Base-by-base conservation (phyloP, 1,284 basidiomycete species). In the Pseudozyma tsukubaensis region DNA sequence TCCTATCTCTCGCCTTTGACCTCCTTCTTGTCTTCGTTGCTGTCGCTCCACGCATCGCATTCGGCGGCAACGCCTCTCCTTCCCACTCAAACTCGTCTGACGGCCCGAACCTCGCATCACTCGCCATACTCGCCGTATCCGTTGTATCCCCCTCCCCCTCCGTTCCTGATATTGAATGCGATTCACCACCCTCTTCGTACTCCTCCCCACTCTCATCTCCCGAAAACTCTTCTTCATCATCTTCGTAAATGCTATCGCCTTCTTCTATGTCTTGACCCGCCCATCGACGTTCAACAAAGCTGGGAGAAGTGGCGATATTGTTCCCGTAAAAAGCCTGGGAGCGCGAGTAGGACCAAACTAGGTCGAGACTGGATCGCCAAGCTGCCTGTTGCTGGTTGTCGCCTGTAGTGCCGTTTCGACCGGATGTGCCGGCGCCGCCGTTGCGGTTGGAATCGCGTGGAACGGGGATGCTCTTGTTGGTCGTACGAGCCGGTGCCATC, bases 321-420 rank as follows among this genome's bases (percentile, higher is more conserved):
- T 84, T 80, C 36, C 81, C 81, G 56, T 82, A 84, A 60, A 82
- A 84, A 3, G 82, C 82, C 56, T 84, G 82, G 1, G 82, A 84
- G 50, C 82, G 80, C 11, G 82, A 83, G 32, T 84, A 84, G 24
- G 81, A 83, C 78, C 80, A 84, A 13, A 84, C 80, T 24, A 84
- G 76, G 55, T 84, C 82, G 34, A 73, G 65, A 48, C 57, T 59
- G 60, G 56, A 76, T 7, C 78, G 65, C 80, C 80, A 81, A n/a
- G 77, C 77, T 19, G 77, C 61, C 43, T 78, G 71, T 45, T 70
- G 69, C 8, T 62, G 60, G 24, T 54, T 56, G 50, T 69, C 60
- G 16, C 50, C 57, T 24, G 53, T 32, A 29, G 24, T 29, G 24
- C 24, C 24, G 24, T 29, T 29, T 24, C 60, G 50, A 9, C 19